Evolutionary conservation across 345 rosid genomes (phyloP), one percentile per base, ranked within the genome.

Genomic region (Turnera subulata): DNA sequence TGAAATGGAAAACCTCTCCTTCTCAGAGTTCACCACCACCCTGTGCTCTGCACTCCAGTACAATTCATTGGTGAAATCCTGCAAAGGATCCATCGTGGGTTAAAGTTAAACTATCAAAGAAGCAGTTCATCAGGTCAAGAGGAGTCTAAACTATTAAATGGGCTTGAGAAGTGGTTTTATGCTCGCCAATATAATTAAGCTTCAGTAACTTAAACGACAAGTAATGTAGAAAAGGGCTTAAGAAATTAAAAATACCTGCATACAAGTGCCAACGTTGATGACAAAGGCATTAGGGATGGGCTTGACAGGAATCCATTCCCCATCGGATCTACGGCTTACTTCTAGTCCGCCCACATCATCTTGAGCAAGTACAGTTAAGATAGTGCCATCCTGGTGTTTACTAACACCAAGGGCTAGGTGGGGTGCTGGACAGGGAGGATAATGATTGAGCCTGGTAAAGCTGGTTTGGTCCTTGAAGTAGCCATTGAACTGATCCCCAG

Each of bases 321-420:
- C 93, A 32, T 89, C 91, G 0, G 81, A 80, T 74, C 84, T 84
- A 48, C 82, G 73, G 56, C 69, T 69, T 12, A 92, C 81, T 74
- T 92, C 79, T 13, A 92, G 70, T 8, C 98, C 98, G 39, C 93
- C 95, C 6, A 92, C 95, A 8, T 74, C 68, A 62, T 92, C 98
- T 56, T 92, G 96, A 22, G 84, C 76, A 25, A 89, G 76, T 12
- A 89, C 71, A 0, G 96, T 89, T 26, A 89, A 57, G 58, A 89
- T 89, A 39, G 86, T 85, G 1, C 75, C 82, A 46, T 92, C 98
- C 67, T 76, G 68, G 64, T 72, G 77, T 25, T 67, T 42, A 8
- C 77, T 70, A 21, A 72, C 65, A 4, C 77, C 77, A 19, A 76
- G 66, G 26, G 73, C 70, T 6, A 72, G 64, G 51, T 69, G 53